Evolutionary conservation across 2,329 filamentous ascomycete genomes (phyloP).

Genomic region (Rugonectria rugulosa): DNA sequence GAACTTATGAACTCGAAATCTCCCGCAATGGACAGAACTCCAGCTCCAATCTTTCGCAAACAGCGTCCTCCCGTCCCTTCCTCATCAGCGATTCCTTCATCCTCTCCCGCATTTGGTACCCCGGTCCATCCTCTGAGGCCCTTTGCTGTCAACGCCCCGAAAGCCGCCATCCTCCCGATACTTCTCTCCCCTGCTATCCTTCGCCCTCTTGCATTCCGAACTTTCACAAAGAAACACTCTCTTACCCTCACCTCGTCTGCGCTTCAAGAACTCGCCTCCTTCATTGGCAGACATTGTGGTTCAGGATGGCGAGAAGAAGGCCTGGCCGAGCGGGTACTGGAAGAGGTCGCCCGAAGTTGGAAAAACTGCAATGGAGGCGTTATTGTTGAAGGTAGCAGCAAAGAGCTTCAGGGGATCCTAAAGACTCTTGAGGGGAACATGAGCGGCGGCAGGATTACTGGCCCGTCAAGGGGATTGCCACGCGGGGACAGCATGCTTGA

Average conservation of each 20-base stretch:
- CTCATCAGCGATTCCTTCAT: constrained; percentile 78
- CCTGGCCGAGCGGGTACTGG: constrained; percentile 87
- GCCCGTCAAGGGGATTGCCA: constrained; percentile 57
- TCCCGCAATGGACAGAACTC: constrained; percentile 48
- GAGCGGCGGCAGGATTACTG: constrained; percentile 78
- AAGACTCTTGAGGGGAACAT: constrained; percentile 87
- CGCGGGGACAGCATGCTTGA: constrained; percentile 70
- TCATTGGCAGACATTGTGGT: constrained; percentile 93
- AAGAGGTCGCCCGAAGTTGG: constrained; percentile 91
- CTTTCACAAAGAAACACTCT: constrained; percentile 97
- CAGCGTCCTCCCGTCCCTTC: constrained; percentile 43
- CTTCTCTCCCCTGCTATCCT: constrained; percentile 86
- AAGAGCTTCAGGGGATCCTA: constrained; percentile 81
- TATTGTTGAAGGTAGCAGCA: constrained; percentile 84
- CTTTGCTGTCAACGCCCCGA: constrained; percentile 60
- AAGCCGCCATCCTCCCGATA: constrained; percentile 81
- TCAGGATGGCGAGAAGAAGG: constrained; percentile 97
- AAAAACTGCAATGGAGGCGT: constrained; percentile 88
- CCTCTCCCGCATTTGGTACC: constrained; percentile 89
- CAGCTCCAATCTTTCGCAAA: constrained; percentile 48
- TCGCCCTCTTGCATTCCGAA: constrained; percentile 89
- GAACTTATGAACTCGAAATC: constrained; percentile 13
- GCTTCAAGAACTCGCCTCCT: constrained; percentile 82
- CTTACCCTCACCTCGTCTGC: constrained; percentile 89
- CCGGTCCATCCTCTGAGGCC: constrained; percentile 80